Evolutionary conservation across 768 basidiomycete genomes (phyloP), one percentile per base, ranked within the genome.

Genomic region (Leccinum variicolor): DNA sequence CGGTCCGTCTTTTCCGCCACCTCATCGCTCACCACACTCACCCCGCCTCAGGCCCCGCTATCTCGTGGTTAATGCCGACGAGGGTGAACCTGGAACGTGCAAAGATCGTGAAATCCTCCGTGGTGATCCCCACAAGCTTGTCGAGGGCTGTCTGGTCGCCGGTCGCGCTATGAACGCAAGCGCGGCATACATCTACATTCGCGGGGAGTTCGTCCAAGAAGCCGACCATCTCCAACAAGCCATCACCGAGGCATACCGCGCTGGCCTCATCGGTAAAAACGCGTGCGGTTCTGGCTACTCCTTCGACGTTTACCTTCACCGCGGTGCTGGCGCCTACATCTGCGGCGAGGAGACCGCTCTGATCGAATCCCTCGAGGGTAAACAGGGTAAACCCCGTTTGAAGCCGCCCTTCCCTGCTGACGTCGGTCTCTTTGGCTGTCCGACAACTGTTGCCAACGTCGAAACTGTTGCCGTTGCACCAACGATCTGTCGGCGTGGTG

Each of bases 331-430:
- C 53, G 96, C 96, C 21, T 98, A 99, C 76, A 96, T 99, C 62
- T 99, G 96, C 69, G 96, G 96, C 25, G 96, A 99, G 75, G 96
- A 99, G 75, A 98, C 96, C 0, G 96, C 96, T 3, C 79, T 99
- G 21, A 99, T 99, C 65, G 96, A 99, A 78, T 91, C 89, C 64
- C 74, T 99, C 52, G 96, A 98, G 75, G 96, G 96, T 11, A 99
- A 99, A 74, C 96, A 98, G 74, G 96, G 96, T 25, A 99, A 99
- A 71, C 96, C 96, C 1, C 83, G 96, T 52, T 80, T 99, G 62
- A 99, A 99, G 79, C 96, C 96, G 4, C 96, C 96, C 43, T 99
- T 98, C 85, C 96, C 96, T 4, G 96, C 96, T 54, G 96, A 98
- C 62, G 96, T 98, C 48, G 96, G 96, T 52, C 80, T 98, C 52